Base-by-base conservation (phyloP, 306 rosid species). In the Medicago arabica region DNA sequence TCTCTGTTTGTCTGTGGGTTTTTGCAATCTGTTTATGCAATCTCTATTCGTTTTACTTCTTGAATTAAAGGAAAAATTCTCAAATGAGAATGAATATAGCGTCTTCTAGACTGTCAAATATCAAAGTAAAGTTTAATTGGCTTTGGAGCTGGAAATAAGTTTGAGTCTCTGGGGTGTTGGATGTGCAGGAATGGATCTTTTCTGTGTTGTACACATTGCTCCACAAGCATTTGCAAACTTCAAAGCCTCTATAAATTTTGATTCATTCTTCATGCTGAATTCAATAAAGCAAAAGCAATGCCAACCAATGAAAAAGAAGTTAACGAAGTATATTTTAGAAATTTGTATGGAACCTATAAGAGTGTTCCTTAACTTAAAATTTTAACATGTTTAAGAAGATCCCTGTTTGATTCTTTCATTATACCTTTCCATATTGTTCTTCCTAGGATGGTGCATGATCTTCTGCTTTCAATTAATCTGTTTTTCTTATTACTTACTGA, bases 171-270 rank as follows among this genome's bases (percentile, higher is more conserved):
- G 47, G 14, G 0, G 64, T 5, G 89, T 80, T 83, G 94, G 94
- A 78, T 87, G 89, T 66, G 94, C 91, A 43, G 94, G 94, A 80
- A 87, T 87, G 40, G 94, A 89, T 77, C 91, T 91, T 69, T 89
- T 89, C 70, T 82, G 76, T 71, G 84, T 85, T 66, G 91, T 89
- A 23, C 86, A 80, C 1, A 87, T 82, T 75, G 91, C 94, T 72
- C 89, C 94, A 75, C 91, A 85, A 38, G 91, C 91, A 87, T 89
- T 87, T 54, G 94, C 76, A 75, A 87, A 70, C 8, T 21, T 23
- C 86, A 89, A 82, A n/a, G 89, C 83, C 85, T 85, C 91, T 65
- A 58, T 87, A 75, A 89, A 34, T 73, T 89, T 89, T 80, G 76
- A 46, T 76, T 89, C 94, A 4, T 85, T 75, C 94, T 82, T 38